A percentile compares a stretch with the other conserved stretches of the same genome.
phyloP scores from a whole-genome alignment of 306 rosid species.

The Cicer arietinum region DNA sequence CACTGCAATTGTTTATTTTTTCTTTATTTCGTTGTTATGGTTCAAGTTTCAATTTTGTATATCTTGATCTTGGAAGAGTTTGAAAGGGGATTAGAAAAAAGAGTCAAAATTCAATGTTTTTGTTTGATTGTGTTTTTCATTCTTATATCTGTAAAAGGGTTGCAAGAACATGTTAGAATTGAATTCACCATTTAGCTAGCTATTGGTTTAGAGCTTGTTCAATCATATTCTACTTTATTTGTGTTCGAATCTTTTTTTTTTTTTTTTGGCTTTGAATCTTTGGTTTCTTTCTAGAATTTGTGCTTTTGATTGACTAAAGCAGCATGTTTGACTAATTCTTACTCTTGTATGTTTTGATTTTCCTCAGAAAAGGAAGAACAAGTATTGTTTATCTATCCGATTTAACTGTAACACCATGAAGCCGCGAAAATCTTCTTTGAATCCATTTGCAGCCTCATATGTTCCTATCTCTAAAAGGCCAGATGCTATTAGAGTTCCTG shows the following conservation, averaged over 20 bases:
- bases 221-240: neutral
- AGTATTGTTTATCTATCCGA: constrained; percentile 30
- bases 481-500: constrained; percentile 44
- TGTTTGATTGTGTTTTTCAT: neutral
- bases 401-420: constrained; percentile 54
- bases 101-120: constrained; percentile 2
- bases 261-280: constrained; percentile 3
- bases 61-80: constrained; percentile 17
- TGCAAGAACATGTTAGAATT: too few species aligned
- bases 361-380: constrained; percentile 17
- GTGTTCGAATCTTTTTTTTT: neutral
- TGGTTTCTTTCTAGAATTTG: neutral
- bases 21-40: neutral
- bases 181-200: neutral
- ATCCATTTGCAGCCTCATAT: constrained; percentile 79
- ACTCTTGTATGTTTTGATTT: constrained; percentile 12
- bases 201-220: constrained; percentile 1
- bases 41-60: constrained; percentile 13
- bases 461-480: constrained; percentile 70
- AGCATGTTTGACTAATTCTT: constrained; percentile 36
- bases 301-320: constrained; percentile 9
- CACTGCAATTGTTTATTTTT: neutral
- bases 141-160: too few species aligned
- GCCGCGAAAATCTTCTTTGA: constrained; percentile 69
- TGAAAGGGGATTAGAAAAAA: neutral